A percentile compares a stretch with the other conserved stretches of the same genome.
Evolutionary conservation across 2,329 filamentous ascomycete genomes (phyloP).

Genomic region (Trichophyton rubrum): DNA sequence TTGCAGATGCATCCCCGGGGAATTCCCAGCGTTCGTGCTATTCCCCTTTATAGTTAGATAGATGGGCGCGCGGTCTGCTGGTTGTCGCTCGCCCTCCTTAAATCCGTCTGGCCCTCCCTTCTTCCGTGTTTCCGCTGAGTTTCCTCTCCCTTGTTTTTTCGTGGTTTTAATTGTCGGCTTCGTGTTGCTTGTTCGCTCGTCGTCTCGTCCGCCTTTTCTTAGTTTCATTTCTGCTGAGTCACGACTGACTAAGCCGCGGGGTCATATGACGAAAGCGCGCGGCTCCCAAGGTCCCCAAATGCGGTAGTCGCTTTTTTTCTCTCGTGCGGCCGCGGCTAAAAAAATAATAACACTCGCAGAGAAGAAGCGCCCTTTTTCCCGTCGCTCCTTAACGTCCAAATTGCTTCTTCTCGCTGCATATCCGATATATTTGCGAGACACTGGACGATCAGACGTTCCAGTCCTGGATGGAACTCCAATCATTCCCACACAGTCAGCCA

Average conservation of each 20-base stretch:
- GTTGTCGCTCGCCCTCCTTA: no score
- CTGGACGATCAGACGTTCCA: neutral
- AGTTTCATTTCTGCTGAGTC: no score
- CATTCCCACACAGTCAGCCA: neutral
- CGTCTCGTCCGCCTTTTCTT: no score
- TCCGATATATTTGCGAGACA: neutral
- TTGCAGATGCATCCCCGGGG: neutral
- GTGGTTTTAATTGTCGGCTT: neutral
- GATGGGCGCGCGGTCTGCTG: no score
- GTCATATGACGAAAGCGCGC: constrained; percentile 4
- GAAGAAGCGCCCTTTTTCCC: neutral
- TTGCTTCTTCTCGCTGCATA: neutral
- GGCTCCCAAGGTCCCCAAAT: constrained; percentile 7
- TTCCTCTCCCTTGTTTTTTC: neutral
- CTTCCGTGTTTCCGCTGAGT: no score
- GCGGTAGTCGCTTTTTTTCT: neutral
- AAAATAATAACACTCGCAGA: neutral
- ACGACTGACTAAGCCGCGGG: neutral
- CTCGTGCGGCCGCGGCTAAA: constrained; percentile 2
- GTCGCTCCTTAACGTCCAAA: neutral
- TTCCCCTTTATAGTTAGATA: no score
- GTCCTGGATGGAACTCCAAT: neutral
- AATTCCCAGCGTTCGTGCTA: neutral
- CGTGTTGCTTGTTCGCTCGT: neutral
- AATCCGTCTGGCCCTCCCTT: no score